Evolutionary conservation across 2,329 filamentous ascomycete genomes (phyloP), one percentile per base, ranked within the genome.

Genomic region (Cladosporium sp.): DNA sequence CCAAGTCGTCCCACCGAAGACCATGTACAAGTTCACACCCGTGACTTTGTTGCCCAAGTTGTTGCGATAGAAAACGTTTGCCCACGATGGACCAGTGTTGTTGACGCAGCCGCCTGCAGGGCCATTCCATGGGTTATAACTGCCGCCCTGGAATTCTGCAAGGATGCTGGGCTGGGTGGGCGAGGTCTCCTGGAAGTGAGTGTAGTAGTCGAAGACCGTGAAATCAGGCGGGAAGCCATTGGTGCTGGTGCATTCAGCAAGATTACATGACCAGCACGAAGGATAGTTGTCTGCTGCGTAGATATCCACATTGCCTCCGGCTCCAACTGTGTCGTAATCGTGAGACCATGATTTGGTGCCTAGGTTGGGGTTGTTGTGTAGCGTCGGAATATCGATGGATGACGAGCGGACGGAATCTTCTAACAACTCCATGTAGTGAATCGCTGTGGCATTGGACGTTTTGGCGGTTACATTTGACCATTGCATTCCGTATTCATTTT

Each of bases 1-100:
- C 83, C 83, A 86, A 60, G 82, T 85, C 0, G 84, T 87, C 2
- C 84, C 84, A 3, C 84, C 84, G 53, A 80, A 87, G 52, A 84
- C 71, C 83, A 87, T 87, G 66, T 87, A 87, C 1, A 87, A 68
- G 28, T 78, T 84, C 56, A 86, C 77, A 0, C 81, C 82, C 0
- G 82, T 83, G 3, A 85, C 78, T 0, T 81, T 75, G 63, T 87
- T 80, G 24, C 77, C 81, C 24, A 87, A 80, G 54, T 85, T 78
- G 65, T 86, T 80, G 10, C 83, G 77, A 67, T 87, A 87, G 70
- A 84, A 87, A 3, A 87, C 67, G 57, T 86, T 86, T 1, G 81
- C 83, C 62, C 84, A 87, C 47, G 84, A 80, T 0, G 79, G 75
- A 1, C 81, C 81, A 17, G 81, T 83, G 42, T 83, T 78, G 1